These are phyloP conservation scores for Neofusicoccum ribis DNA, from an alignment of 2,329 filamentous ascomycete species.

Conservation along the genomic window DNA sequence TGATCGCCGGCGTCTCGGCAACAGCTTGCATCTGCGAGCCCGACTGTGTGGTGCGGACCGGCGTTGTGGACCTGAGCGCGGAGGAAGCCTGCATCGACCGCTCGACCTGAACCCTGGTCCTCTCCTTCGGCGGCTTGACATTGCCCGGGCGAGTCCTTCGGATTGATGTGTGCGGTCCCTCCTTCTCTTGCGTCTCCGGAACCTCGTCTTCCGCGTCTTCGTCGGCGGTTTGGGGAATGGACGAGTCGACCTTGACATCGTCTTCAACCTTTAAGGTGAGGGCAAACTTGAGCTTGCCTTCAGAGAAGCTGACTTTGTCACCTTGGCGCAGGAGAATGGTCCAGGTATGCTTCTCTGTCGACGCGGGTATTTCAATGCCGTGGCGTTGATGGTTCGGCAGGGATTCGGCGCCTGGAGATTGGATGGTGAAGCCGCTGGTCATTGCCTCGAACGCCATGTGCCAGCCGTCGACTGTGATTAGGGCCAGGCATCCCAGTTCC, in stretches of 20 bases:
- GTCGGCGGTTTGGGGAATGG: background rate
- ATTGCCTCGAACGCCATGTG: background rate
- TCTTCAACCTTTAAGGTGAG: background rate
- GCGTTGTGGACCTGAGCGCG: background rate
- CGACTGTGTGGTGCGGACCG: background rate
- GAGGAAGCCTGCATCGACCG: conserved; percentile 8
- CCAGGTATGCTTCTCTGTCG: background rate
- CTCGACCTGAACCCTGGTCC: background rate
- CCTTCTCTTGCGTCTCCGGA: background rate
- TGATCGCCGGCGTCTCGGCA: background rate
- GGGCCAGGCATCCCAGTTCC: background rate
- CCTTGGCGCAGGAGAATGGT: background rate
- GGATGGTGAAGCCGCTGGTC: background rate
- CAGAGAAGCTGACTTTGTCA: background rate
- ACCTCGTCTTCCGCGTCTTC: background rate
- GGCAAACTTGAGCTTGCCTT: background rate
- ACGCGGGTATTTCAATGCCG: background rate
- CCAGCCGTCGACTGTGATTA: background rate
- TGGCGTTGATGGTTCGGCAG: background rate
- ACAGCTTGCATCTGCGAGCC: background rate
- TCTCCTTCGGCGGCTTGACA: background rate
- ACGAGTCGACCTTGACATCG: background rate
- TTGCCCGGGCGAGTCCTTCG: background rate
- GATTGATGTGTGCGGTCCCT: background rate
- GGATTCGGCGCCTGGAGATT: background rate